Percentiles rank a stretch among this genome's conserved stretches.
phyloP scores from a whole-genome alignment of 345 rosid species.

The Viola odorata region DNA sequence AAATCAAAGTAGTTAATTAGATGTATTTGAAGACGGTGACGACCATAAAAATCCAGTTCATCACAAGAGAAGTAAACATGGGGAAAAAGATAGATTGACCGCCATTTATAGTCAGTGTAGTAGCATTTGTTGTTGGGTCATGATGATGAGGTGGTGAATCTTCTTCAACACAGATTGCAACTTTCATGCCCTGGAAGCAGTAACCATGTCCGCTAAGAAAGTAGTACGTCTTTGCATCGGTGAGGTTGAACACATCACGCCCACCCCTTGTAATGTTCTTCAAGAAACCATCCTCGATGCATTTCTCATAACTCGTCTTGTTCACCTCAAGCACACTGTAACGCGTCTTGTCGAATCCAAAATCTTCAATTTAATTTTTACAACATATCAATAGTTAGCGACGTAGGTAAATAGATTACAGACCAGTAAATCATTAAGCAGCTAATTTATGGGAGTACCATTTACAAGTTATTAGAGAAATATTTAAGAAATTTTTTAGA shows the following conservation, averaged over 20 bases:
- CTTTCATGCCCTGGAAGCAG: constrained; percentile 18
- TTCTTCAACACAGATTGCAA: not conserved
- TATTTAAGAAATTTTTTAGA: not conserved
- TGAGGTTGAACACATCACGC: constrained; percentile 24
- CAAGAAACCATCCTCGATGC: constrained; percentile 11
- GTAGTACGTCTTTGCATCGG: constrained; percentile 18
- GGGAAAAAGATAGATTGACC: too few relatives aligned
- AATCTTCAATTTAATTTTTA: constrained; percentile 1
- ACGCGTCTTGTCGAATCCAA: constrained; percentile 17
- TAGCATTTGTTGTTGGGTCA: too few relatives aligned
- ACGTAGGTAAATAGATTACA: not conserved
- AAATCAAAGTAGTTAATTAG: too few relatives aligned
- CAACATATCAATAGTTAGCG: not conserved
- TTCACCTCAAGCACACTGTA: constrained; percentile 21
- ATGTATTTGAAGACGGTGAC: too few relatives aligned
- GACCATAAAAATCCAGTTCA: too few relatives aligned
- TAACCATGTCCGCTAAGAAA: constrained; percentile 15
- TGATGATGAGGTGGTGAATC: not conserved
- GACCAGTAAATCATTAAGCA: not conserved
- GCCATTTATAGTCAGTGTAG: too few relatives aligned
- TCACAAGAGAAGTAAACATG: too few relatives aligned
- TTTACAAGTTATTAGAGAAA: not conserved
- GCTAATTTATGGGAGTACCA: not conserved
- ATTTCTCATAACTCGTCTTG: constrained; percentile 15
- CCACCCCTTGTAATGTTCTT: constrained; percentile 24